Evolutionary conservation across 78 protist genomes (phyloP), one percentile per base, ranked within the genome.

Genomic region (Dictyostelium firmibasis): DNA sequence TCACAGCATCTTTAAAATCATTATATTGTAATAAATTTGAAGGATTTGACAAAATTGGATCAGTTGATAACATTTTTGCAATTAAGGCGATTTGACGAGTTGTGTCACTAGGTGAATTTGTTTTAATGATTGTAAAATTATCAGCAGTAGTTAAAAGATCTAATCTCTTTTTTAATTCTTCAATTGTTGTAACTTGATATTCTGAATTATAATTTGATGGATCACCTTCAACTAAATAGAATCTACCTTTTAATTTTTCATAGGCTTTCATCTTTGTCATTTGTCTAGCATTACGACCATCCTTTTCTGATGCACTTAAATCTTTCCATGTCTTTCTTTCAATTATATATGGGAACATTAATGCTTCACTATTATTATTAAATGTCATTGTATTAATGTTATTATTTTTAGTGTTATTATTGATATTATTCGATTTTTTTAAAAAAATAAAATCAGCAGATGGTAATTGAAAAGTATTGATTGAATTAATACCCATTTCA

Each of bases 301-400:
- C 79, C 36, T 72, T 72, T 33, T 33, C 43, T 29, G 44, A 33
- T 16, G n/a, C 79, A 33, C 38, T 33, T 38, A 77, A 77, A 43
- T 77, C 83, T 20, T 41, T 43, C 83, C 50, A 77, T 20, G 83
- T 77, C 20, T 41, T 77, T 41, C 83, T 77, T 43, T 77, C 83
- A n/a, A 77, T n/a, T 4, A 77, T 23, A 25, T 77, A 77, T 35
- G 83, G 83, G 16, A 38, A 77, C 64, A 77, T 77, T 11, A 36
- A 36, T 29, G 29, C 50, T 14, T 57, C 20, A 16, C 47, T 67
- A 3, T 3, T 11, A 25, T 11, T 27, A 27, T 20, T 20, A 18
- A 16, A 50, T 16, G 62, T 3, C 11, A 11, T 9, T 10, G 7
- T 11, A 9, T 47, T 47, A 47, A 11, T 47, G 16, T 16, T 50